Evolutionary conservation across 2,329 filamentous ascomycete species (phyloP), one percentile per base, ranked within the genome.

Genomic region (Calonectria montana): DNA sequence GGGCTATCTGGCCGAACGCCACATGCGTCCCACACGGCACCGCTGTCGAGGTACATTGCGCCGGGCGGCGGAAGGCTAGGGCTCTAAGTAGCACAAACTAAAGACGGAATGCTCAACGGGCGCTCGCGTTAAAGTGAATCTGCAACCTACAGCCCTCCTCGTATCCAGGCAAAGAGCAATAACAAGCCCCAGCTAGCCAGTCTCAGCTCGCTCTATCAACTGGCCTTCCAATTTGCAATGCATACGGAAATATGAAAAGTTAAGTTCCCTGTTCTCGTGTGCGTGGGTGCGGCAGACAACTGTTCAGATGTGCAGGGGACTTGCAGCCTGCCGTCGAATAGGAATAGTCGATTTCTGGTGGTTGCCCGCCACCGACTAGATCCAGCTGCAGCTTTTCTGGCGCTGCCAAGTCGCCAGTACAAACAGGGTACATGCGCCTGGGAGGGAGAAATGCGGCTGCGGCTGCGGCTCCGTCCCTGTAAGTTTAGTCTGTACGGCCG

Each of bases 1-100:
- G 76, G 73, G 67, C 67, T 74, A 76, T 76, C 66, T 79, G 73
- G 64, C 75, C 71, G 69, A 75, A 74, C 74, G 73, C 73, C 75
- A 74, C 75, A 76, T 77, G 65, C 71, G 70, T 76, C 73, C 72
- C 75, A 73, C 77, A 66, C 72, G 72, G 67, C 71, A 74, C 45
- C 68, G 70, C 74, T 79, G 53, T 76, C 71, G 68, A 63, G 73
- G 65, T 75, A 61, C 62, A 68, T 47, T 23, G n/a, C 63, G 13
- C 63, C 53, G 48, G n/a, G 23, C 25, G 59, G n/a, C 55, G 29
- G 21, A 67, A 8, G 50, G 29, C 59, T 63, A 45, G 43, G 29
- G 37, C 39, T 65, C 55, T 29, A 69, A 31, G 55, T 37, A 41
- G 68, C 39, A 67, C 47, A 21, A 21, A 57, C 39, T 39, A 64